Percentiles rank a stretch among this genome's conserved stretches.
Conservation (phyloP, 768 basidiomycete genomes). For the Pisolithus microcarpus region DNA sequence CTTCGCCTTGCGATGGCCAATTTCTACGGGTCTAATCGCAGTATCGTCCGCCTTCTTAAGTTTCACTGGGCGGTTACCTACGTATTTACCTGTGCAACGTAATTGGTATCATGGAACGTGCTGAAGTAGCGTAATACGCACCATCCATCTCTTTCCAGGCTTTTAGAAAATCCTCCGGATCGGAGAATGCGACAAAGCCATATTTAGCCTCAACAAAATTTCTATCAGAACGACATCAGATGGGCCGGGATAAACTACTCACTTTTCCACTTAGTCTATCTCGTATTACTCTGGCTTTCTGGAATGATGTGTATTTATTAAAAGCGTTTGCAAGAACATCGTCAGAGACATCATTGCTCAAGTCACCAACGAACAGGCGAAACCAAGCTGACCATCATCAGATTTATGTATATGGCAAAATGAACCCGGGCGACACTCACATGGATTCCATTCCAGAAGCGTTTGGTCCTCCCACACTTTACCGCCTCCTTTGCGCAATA, state of each 20-base stretch:
- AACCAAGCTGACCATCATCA: conserved; percentile 70
- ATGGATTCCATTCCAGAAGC: conserved; percentile 93
- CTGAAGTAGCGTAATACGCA: conserved; percentile 28
- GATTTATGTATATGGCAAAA: background rate
- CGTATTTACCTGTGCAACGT: conserved; percentile 74
- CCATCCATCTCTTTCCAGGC: conserved; percentile 99
- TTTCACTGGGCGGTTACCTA: conserved; percentile 95
- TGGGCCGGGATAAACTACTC: background rate
- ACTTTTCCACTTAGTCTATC: conserved; percentile 94
- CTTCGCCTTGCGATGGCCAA: conserved; percentile 88
- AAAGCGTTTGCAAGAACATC: conserved; percentile 91
- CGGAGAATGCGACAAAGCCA: conserved; percentile 95
- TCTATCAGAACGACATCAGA: conserved; percentile 1
- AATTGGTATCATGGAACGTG: background rate
- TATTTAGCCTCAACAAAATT: conserved; percentile 68
- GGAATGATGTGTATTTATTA: conserved; percentile 86
- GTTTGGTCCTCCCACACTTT: conserved; percentile 99
- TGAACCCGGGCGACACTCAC: conserved; percentile 41
- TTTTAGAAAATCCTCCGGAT: conserved; percentile 95
- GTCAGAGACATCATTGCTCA: conserved; percentile 97
- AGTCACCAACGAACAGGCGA: conserved; percentile 93
- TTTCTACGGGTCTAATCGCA: conserved; percentile 83
- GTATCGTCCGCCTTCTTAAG: conserved; percentile 89
- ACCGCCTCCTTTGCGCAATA: conserved; percentile 90
- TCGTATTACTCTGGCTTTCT: conserved; percentile 91